Conservation (phyloP, 164 flowering plant species). For the Euptelea pleiosperma region DNA sequence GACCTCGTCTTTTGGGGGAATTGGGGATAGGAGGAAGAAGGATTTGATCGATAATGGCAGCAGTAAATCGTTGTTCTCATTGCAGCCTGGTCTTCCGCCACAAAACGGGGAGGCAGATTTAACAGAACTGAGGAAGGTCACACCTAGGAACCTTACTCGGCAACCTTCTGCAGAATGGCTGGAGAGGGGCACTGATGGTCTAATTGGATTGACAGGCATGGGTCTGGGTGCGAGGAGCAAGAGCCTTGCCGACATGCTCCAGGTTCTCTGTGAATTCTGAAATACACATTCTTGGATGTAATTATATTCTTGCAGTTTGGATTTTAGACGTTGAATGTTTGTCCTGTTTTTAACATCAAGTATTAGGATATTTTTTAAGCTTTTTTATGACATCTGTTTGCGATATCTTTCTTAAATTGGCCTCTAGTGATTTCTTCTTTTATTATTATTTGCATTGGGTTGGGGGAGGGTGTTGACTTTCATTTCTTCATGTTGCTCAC, state of each 20-base stretch:
- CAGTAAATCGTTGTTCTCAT: constrained; percentile 52
- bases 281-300: no score
- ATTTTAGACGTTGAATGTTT: background rate
- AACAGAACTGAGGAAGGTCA: constrained; percentile 41
- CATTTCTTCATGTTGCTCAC: no score
- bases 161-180: constrained; percentile 57
- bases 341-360: background rate
- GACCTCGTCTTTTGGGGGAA: constrained; percentile 38
- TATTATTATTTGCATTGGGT: no score
- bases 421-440: no score
- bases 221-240: constrained; percentile 62
- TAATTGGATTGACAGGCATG: constrained; percentile 35
- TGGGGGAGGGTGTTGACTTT: no score
- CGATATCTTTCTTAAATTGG: no score
- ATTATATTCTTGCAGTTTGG: background rate
- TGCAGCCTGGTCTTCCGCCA: constrained; percentile 53
- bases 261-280: constrained; percentile 57
- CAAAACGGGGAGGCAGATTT: constrained; percentile 45
- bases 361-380: no score
- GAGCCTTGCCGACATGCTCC: constrained; percentile 85
- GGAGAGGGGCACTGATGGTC: constrained; percentile 37
- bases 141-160: constrained; percentile 36
- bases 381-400: no score
- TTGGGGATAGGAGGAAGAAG: constrained; percentile 52
- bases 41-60: constrained; percentile 26